Evolutionary conservation across 768 basidiomycete species (phyloP), one percentile per base, ranked within the genome.

Genomic region (Trametes meyenii): DNA sequence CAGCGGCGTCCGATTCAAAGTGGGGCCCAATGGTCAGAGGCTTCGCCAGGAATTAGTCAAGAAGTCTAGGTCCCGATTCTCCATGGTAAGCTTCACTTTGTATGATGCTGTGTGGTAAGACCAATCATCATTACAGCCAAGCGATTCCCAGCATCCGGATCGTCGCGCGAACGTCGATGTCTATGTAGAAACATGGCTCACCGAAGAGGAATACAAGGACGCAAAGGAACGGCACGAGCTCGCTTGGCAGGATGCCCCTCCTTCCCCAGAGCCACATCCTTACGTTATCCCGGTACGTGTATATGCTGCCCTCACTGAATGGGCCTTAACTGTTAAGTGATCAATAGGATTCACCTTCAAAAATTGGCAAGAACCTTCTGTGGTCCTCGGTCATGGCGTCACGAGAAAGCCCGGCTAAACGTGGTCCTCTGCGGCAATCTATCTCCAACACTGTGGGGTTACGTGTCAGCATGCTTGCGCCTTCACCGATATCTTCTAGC

Each of bases 101-200:
- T 1, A 12, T 39, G 23, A 38, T 36, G 43, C 51, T 14, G n/a
- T n/a, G 26, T 43, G 17, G 6, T n/a, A 3, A 1, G 5, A 21
- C 57, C 50, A 35, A 58, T 42, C 7, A 8, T 2, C 2, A 38
- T 39, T 13, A 1, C 64, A 92, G 91, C 91, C 91, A 3, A 75
- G 81, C 55, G 91, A 93, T 69, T 92, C 90, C 8, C 81, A 84
- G 60, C 90, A 93, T 71, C 88, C 89, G 4, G 91, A 93, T 73
- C 83, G 83, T 45, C 75, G 83, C 55, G 84, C 81, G 21, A 83
- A 85, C 60, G 75, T 91, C 24, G 85, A 89, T 63, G 85, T 92
- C 33, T 88, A 82, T 66, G 82, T 92, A n/a, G 90, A 92, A 71
- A 80, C 78, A 19, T 94, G 91, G 91, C 78, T 91, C 55, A 85